These are phyloP conservation scores for Ceratocystis harringtonii DNA, from an alignment of 2,329 filamentous ascomycete genomes.

Conservation along the genomic window DNA sequence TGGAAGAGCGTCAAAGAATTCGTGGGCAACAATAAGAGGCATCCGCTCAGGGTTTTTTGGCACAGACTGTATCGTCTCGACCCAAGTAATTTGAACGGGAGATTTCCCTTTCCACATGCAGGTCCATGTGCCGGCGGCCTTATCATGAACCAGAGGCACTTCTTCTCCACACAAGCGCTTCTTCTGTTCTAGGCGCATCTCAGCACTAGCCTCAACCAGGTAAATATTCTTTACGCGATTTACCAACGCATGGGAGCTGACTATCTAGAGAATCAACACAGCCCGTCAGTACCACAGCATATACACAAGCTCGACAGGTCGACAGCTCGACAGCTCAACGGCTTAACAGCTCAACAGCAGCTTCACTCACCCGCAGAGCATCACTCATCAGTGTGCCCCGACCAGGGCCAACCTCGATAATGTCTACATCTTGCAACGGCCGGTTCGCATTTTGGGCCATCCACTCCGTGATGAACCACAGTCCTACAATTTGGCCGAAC, in stretches of 20 bases:
- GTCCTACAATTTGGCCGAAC: conserved; percentile 83
- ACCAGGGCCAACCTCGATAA: conserved; percentile 89
- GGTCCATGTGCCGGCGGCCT: background rate
- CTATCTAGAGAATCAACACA: conserved; percentile 41
- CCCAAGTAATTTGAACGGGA: conserved; percentile 67
- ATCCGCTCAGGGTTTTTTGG: conserved; percentile 47
- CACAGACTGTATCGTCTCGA: conserved; percentile 73
- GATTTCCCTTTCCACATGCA: conserved; percentile 23
- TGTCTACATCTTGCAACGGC: conserved; percentile 50
- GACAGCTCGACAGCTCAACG: too few relatives aligned
- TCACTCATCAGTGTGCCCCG: conserved; percentile 95
- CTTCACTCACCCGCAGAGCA: conserved; percentile 58
- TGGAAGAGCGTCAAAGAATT: conserved; percentile 95
- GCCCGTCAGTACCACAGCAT: background rate
- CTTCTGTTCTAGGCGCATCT: conserved; percentile 63
- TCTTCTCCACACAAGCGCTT: conserved; percentile 63
- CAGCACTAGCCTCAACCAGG: conserved; percentile 81
- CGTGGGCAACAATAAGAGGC: conserved; percentile 90
- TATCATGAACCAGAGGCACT: conserved; percentile 39
- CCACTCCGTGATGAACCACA: conserved; percentile 97
- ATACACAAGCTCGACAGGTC: background rate
- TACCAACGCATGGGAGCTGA: conserved; percentile 68
- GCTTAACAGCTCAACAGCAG: background rate
- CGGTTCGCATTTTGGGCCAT: conserved; percentile 59
- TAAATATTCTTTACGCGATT: conserved; percentile 73